phyloP scores from a whole-genome alignment of 139 green algal genomes.

The Chlorella sorokiniana region DNA sequence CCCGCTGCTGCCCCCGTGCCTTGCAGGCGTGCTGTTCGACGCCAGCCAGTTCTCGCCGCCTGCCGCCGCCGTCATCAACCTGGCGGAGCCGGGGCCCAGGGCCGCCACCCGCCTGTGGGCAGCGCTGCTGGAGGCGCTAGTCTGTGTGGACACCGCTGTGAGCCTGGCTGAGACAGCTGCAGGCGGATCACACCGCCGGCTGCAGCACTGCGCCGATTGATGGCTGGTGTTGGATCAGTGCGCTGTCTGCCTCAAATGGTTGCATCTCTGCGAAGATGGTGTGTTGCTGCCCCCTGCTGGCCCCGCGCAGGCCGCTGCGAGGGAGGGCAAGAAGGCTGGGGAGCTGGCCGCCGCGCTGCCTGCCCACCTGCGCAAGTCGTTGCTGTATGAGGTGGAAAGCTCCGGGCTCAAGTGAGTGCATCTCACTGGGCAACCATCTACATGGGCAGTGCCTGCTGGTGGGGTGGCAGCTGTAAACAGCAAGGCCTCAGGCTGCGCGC shows the following conservation, averaged over 20 bases:
- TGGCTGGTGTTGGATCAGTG: background rate
- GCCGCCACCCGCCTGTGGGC: constrained; percentile 19
- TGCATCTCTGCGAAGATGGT: background rate
- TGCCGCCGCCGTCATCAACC: background rate
- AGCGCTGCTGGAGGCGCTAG: constrained; percentile 1
- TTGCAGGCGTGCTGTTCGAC: constrained; percentile 29
- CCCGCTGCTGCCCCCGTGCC: background rate
- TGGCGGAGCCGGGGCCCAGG: constrained; percentile 20
- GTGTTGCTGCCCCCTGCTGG: background rate
- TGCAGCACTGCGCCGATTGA: background rate
- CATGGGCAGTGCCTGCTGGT: background rate
- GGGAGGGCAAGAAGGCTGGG: constrained; percentile 9
- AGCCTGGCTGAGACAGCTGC: background rate
- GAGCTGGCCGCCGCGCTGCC: constrained; percentile 28
- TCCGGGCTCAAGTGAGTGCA: constrained; percentile 17
- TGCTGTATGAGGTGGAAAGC: constrained; percentile 25
- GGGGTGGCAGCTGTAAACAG: background rate
- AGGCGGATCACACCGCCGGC: background rate
- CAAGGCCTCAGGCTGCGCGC: background rate
- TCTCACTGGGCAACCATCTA: background rate
- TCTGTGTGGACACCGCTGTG: background rate
- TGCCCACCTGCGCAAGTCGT: background rate
- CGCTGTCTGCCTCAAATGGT: background rate
- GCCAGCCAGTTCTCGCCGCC: constrained; percentile 6
- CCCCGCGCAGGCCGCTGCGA: background rate